Base-by-base conservation (phyloP, 2,329 filamentous ascomycete genomes). In the Polychaeton citri region DNA sequence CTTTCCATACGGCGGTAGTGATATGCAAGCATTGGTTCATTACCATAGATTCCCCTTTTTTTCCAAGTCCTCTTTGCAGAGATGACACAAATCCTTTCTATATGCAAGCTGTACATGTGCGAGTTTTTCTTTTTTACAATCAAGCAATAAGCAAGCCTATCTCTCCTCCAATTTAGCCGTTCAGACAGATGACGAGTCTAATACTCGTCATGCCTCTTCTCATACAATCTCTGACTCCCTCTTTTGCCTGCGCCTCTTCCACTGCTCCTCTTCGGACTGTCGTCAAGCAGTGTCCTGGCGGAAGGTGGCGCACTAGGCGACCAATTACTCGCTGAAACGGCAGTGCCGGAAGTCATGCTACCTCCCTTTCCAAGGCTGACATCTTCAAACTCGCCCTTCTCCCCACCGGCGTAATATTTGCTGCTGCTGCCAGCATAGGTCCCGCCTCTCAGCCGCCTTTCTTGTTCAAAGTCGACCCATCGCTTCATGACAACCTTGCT, bases 401-500 rank as follows among this genome's bases (percentile, higher is more conserved):
- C 24, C 5, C 12, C 7, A n/a, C n/a, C n/a, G n/a, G n/a, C n/a
- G n/a, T n/a, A n/a, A 7, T 28, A 28, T 28, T 28, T 28, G 24
- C 7, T 28, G 13, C 17, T 19, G 30, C 13, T 32, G 18, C 30
- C 30, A 32, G 12, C 30, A 4, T 12, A 10, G 18, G 10, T 38
- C 8, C 40, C 38, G 4, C 41, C 44, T 17, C 43, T 39, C 36
- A 55, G 32, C 19, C 55, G 36, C 21, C 55, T 41, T 36, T 58
- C 78, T 59, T 72, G 74, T 68, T 98, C 90, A 56, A 96, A 98
- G 62, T 98, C 90, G 44, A 79, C 81, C 90, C 90, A 98, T 50
- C 90, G 69, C 71, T 94, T 95, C 90, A 98, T 98, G 24, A 88
- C 95, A 57, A 98, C 98, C 74, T 95, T 93, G 61, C 81, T 92